Conservation (phyloP, 108 stramenopile genomes). For the Conticribra guillardii region DNA sequence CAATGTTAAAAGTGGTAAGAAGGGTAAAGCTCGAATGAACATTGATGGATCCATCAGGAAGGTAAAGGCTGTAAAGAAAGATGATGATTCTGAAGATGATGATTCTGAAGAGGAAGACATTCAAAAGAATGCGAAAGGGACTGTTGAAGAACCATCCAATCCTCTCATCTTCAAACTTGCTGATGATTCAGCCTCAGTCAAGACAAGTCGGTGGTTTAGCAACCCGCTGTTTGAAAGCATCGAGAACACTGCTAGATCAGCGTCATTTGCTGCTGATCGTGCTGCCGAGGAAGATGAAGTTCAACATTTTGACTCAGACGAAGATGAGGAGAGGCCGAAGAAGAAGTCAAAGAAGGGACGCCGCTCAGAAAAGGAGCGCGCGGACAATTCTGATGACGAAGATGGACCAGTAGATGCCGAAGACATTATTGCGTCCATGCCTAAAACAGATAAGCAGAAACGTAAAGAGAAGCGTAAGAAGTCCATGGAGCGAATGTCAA, state of each 20-base stretch:
- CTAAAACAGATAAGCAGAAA: slow-evolving; percentile 96
- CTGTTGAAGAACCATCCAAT: slow-evolving; percentile 47
- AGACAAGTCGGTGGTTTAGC: slow-evolving; percentile 93
- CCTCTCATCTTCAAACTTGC: slow-evolving; percentile 79
- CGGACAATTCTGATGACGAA: slow-evolving; percentile 42
- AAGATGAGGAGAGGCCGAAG: slow-evolving; percentile 50
- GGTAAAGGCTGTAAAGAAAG: too few relatives aligned
- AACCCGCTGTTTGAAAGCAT: slow-evolving; percentile 91
- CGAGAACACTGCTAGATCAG: slow-evolving; percentile 70
- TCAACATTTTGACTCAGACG: slow-evolving; percentile 49
- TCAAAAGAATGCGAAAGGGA: slow-evolving; percentile 20
- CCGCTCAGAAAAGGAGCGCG: slow-evolving; percentile 22
- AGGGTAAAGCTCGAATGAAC: slow-evolving; percentile 15
- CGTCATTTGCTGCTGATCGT: slow-evolving; percentile 48
- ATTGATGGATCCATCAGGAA: slow-evolving; percentile 15
- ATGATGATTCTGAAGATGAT: slow-evolving; percentile 8
- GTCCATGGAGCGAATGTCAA: slow-evolving; percentile 87
- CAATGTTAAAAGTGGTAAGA: slow-evolving; percentile 57
- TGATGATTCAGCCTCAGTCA: slow-evolving; percentile 80
- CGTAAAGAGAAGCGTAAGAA: slow-evolving; percentile 95
- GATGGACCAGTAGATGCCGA: slow-evolving; percentile 69
- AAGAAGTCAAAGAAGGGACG: slow-evolving; percentile 34
- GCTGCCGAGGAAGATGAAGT: slow-evolving; percentile 33
- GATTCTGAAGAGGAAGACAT: background rate
- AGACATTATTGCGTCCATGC: slow-evolving; percentile 88